Percentiles rank a stretch among this genome's conserved stretches.
phyloP scores from a whole-genome alignment of 1,284 basidiomycete genomes.

The Cryptococcus hybrid region DNA sequence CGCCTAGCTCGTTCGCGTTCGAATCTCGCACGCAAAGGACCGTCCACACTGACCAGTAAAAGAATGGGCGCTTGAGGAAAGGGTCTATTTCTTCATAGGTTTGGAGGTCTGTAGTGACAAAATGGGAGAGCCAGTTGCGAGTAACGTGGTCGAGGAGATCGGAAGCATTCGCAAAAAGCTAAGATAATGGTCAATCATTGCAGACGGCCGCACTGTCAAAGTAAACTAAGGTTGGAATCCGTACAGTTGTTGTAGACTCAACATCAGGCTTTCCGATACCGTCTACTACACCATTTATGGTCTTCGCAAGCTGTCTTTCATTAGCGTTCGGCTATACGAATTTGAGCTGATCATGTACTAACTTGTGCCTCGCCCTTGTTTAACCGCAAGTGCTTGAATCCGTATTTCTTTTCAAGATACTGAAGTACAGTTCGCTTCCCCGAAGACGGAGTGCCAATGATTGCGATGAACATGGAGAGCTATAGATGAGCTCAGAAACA shows the following conservation, averaged over 20 bases:
- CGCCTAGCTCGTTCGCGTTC: conserved; percentile 55
- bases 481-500: too few species aligned
- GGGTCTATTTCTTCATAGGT: conserved; percentile 59
- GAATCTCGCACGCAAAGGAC: conserved; percentile 62
- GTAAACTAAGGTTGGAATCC: neutral
- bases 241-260: neutral
- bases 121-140: conserved; percentile 72
- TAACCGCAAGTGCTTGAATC: conserved; percentile 52
- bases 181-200: conserved; percentile 1
- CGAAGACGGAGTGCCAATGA: conserved; percentile 77
- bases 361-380: neutral
- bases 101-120: conserved; percentile 74
- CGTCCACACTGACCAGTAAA: conserved; percentile 85
- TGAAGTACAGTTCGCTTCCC: conserved; percentile 76
- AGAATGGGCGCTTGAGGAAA: conserved; percentile 82
- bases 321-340: neutral
- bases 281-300: neutral
- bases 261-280: neutral
- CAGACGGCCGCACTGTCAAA: neutral
- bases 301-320: neutral
- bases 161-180: conserved; percentile 56
- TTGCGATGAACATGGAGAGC: conserved; percentile 70
- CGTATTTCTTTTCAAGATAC: conserved; percentile 61
- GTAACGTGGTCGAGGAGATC: conserved; percentile 75
- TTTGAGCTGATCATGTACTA: neutral